Base-by-base conservation (phyloP, 768 basidiomycete species). In the Agrocybe pediades region DNA sequence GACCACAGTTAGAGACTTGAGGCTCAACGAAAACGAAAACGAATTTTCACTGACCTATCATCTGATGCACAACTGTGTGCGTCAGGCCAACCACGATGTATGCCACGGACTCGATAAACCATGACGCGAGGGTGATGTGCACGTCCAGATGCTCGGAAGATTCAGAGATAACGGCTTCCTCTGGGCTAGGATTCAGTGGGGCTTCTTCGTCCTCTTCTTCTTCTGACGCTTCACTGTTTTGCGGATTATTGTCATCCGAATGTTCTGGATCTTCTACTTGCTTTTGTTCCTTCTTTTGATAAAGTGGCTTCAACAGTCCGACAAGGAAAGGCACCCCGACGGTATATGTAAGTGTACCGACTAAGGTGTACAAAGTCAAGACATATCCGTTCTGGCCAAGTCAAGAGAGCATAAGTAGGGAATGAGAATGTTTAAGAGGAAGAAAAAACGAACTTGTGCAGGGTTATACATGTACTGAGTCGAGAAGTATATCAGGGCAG, bases 81-180 rank as follows among this genome's bases (percentile, higher is more conserved):
- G 46, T 49, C 1, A 33, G 9, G 6, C 45, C 55, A n/a, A 57
- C 50, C 15, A 13, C 41, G 6, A 57, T 42, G 33, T 48, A 57
- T 11, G 55, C 51, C 11, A 43, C 3, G 2, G 55, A 41, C 26
- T 57, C 55, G 15, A 57, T 26, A 33, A 27, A 16, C 55, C 55
- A 57, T 2, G 55, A 57, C n/a, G 24, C 40, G 15, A 57, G 20
- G 17, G 55, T 53, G 21, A 57, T 53, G 36, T 57, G 55, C 4
- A 57, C 50, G 20, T 57, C 51, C 50, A 57, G 19, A 24, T 53
- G 46, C 11, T 57, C 55, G 13, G 55, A 57, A 17, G 51, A 52
- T 20, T 49, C 46, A 3, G 55, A 57, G 9, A 53, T n/a, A n/a
- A n/a, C 55, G 11, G 53, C 50, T 19, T 44, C 41, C 21, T 51